Evolutionary conservation across 1,284 basidiomycete species (phyloP).

Genomic region (Xerocomus amazonicus): DNA sequence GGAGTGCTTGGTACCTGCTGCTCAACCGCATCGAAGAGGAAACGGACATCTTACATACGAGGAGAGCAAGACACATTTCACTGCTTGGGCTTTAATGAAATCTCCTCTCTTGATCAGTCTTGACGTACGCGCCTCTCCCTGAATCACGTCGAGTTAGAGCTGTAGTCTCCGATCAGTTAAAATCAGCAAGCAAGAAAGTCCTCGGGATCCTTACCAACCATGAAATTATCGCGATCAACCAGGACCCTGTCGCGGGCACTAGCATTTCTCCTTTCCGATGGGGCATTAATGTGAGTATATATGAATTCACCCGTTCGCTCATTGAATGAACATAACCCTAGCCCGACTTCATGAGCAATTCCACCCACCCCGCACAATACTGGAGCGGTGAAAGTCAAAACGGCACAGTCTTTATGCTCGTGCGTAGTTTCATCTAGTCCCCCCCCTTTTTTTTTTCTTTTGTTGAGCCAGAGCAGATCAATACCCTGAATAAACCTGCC

Average conservation of each 20-base stretch:
- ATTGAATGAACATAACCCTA: constrained; percentile 19
- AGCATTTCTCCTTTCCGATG: constrained; percentile 63
- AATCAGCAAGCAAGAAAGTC: constrained; percentile 43
- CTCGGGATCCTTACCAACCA: constrained; percentile 56
- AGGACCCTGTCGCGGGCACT: constrained; percentile 60
- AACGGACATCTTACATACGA: constrained; percentile 42
- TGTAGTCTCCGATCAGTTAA: constrained; percentile 38
- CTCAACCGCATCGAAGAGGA: constrained; percentile 30
- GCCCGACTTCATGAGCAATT: constrained; percentile 51
- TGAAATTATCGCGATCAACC: constrained; percentile 67
- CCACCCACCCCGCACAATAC: constrained; percentile 51
- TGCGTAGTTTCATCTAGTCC: constrained; percentile 18
- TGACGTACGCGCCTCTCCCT: constrained; percentile 33
- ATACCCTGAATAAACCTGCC: constrained; percentile 50
- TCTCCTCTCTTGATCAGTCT: constrained; percentile 46
- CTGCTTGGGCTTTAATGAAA: constrained; percentile 49
- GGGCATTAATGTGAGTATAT: constrained; percentile 51
- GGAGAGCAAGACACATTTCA: constrained; percentile 45
- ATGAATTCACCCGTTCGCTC: not conserved
- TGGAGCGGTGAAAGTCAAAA: constrained; percentile 57
- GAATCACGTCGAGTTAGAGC: not conserved
- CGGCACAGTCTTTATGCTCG: constrained; percentile 56
- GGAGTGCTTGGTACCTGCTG: not conserved
- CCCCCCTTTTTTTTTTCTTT: not conserved
- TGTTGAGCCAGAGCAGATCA: constrained; percentile 36